Percentiles rank a stretch among this genome's conserved stretches.
These are phyloP conservation scores for Apiotrichum domesticum DNA, from an alignment of 1,284 basidiomycete genomes.

Conservation along the genomic window DNA sequence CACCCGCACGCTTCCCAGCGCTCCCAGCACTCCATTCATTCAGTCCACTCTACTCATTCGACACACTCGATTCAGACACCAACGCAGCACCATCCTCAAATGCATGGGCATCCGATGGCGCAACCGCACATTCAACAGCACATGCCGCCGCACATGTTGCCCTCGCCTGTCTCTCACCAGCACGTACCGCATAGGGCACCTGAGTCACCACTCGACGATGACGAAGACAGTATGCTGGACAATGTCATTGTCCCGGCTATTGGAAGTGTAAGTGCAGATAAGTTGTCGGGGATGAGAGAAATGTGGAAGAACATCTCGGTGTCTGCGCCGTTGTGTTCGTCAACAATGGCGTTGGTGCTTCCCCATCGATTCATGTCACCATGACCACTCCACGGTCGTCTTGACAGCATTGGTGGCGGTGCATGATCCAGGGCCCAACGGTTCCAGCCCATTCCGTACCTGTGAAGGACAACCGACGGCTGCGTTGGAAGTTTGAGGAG, in stretches of 20 bases:
- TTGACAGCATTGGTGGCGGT: too few relatives aligned
- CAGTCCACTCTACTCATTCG: not conserved
- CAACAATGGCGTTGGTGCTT: too few relatives aligned
- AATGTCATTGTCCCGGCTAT: slow-evolving; percentile 91
- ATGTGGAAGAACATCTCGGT: not conserved
- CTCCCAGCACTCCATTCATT: slow-evolving; percentile 38
- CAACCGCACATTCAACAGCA: slow-evolving; percentile 52
- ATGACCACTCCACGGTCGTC: too few relatives aligned
- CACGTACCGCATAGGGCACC: not conserved
- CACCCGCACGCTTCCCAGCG: not conserved
- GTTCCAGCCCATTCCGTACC: too few relatives aligned
- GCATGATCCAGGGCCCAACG: too few relatives aligned
- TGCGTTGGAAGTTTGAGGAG: too few relatives aligned
- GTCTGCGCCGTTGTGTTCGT: too few relatives aligned
- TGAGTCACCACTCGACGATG: slow-evolving; percentile 49
- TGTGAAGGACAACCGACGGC: too few relatives aligned
- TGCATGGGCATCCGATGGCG: slow-evolving; percentile 53
- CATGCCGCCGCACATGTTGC: slow-evolving; percentile 43
- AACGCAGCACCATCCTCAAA: slow-evolving; percentile 30
- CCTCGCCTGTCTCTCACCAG: not conserved
- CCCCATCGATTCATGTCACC: too few relatives aligned
- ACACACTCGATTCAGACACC: not conserved
- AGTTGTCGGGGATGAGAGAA: not conserved
- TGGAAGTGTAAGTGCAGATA: slow-evolving; percentile 62
- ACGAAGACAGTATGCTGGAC: slow-evolving; percentile 83